Evolutionary conservation across 805 yeast genomes (phyloP).

Genomic region (Pichia gijzeniarum): DNA sequence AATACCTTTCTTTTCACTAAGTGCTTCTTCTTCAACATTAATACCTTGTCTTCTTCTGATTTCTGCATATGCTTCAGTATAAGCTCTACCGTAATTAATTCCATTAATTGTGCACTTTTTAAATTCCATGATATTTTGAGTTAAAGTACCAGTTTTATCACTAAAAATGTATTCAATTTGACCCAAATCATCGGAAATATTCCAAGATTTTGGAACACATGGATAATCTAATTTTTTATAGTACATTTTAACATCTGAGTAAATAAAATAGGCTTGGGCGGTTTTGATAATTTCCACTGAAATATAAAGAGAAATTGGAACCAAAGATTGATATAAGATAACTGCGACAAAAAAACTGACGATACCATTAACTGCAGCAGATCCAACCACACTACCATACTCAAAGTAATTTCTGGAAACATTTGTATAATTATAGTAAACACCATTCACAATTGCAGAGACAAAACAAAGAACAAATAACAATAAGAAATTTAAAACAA

Average conservation of each 20-base stretch:
- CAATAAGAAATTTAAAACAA: slow-evolving; percentile 56
- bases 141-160: slow-evolving; percentile 80
- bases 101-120: slow-evolving; percentile 77
- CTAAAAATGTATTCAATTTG: slow-evolving; percentile 81
- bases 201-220: slow-evolving; percentile 82
- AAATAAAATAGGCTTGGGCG: slow-evolving; percentile 74
- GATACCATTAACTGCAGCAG: slow-evolving; percentile 62
- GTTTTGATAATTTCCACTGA: slow-evolving; percentile 80
- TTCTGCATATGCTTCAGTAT: slow-evolving; percentile 79
- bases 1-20: slow-evolving; percentile 42
- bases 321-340: slow-evolving; percentile 70
- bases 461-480: slow-evolving; percentile 62
- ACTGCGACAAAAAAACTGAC: slow-evolving; percentile 70
- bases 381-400: slow-evolving; percentile 60
- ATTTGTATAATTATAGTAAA: slow-evolving; percentile 41
- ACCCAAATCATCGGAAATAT: slow-evolving; percentile 78
- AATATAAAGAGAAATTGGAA: slow-evolving; percentile 77
- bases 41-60: slow-evolving; percentile 71
- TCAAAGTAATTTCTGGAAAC: slow-evolving; percentile 62
- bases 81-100: slow-evolving; percentile 66
- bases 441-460: slow-evolving; percentile 66
- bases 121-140: slow-evolving; percentile 82
- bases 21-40: slow-evolving; percentile 48
- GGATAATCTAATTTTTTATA: slow-evolving; percentile 67
- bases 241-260: slow-evolving; percentile 68